These are phyloP conservation scores for Talaromyces marneffei DNA, from an alignment of 2,329 filamentous ascomycete species.

Conservation along the genomic window DNA sequence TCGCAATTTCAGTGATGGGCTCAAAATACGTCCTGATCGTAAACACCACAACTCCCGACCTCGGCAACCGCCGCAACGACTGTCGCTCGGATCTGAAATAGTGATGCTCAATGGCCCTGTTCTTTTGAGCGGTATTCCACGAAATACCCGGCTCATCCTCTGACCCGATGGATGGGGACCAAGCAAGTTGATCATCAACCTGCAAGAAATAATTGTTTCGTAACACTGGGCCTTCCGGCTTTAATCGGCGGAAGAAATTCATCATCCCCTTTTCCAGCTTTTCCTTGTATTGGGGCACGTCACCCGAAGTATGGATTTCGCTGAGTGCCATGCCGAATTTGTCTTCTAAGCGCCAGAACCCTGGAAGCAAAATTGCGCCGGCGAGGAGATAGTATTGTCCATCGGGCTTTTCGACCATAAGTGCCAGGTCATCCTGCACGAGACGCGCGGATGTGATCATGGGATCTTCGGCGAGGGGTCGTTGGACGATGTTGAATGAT, in stretches of 20 bases:
- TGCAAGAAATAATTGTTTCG: conserved; percentile 86
- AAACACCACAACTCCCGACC: conserved; percentile 58
- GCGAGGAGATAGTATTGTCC: conserved; percentile 77
- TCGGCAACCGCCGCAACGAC: conserved; percentile 58
- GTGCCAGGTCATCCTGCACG: conserved; percentile 73
- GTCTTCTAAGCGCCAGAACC: conserved; percentile 77
- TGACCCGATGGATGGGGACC: conserved; percentile 68
- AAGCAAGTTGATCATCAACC: conserved; percentile 70
- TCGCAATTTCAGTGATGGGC: conserved; percentile 60
- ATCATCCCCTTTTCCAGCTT: conserved; percentile 73
- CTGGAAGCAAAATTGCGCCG: conserved; percentile 67
- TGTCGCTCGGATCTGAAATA: conserved; percentile 73
- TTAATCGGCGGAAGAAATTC: conserved; percentile 70
- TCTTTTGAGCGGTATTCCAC: conserved; percentile 72
- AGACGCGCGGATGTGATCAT: conserved; percentile 69
- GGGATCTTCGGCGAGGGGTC: conserved; percentile 66
- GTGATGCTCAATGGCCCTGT: conserved; percentile 66
- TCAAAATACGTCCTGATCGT: conserved; percentile 78
- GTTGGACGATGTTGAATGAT: conserved; percentile 59
- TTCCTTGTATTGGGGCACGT: conserved; percentile 65
- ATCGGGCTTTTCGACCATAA: conserved; percentile 73
- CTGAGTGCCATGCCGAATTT: conserved; percentile 74
- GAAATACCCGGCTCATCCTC: conserved; percentile 62
- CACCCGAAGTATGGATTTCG: conserved; percentile 71
- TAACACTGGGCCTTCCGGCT: conserved; percentile 60